Base-by-base conservation (phyloP, 768 basidiomycete genomes). In the Lactarius hengduanensis region DNA sequence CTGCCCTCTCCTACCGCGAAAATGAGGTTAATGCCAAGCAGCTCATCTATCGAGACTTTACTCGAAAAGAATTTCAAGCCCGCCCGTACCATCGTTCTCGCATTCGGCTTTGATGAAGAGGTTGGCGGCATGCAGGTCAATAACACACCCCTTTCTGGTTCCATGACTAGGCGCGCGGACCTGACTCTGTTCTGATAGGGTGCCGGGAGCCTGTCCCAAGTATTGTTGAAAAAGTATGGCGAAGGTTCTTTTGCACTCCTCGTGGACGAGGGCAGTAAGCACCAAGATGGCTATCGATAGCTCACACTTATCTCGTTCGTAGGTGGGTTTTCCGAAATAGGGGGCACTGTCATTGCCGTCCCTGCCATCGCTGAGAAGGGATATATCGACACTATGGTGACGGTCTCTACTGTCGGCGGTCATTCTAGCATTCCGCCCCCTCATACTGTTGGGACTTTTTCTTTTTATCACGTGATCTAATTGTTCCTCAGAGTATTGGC, bases 251-350 rank as follows among this genome's bases (percentile, higher is more conserved):
- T 93, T 72, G 86, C 90, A 0, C 81, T 96, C 73, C 75, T 97
- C 55, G 81, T 98, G 43, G 96, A 98, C 73, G 96, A 98, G 80
- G 94, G 95, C 40, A 84, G 92, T 87, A 74, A 72, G 79, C 74
- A 15, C 18, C 41, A 26, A 55, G 43, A 13, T 8, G 50, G 18
- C 16, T 40, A 4, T 13, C 13, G 13, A n/a, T 22, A 6, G n/a
- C 40, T 40, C 26, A 16, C 11, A 15, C 15, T 40, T 66, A 56
- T 16, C 45, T 3, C 26, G 15, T 60, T 73, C 50, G 54, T 68
- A 80, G 88, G 81, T 61, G 83, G 84, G 30, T 40, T 87, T 83
- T 57, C 72, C 1, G 80, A 86, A 50, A 71, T 78, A 40, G 82
- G 79, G 63, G 88, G 87, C 9, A 78, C 80, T 13, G 74, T 84